These are phyloP conservation scores for Excoecaria cochinchinensis DNA, from an alignment of 345 rosid species.

Conservation along the genomic window DNA sequence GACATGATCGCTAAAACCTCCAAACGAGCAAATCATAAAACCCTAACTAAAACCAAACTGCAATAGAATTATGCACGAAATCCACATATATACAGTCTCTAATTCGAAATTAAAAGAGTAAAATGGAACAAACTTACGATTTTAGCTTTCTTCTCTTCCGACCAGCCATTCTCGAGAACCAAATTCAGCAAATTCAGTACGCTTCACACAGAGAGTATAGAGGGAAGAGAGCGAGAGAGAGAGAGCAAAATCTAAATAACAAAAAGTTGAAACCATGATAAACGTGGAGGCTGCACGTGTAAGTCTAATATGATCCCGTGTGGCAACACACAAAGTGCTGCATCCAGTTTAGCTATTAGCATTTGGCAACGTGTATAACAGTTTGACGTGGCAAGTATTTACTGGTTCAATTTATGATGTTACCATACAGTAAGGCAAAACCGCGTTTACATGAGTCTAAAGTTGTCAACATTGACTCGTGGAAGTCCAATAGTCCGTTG, in stretches of 20 bases:
- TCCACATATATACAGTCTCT: neutral
- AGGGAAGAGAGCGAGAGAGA: neutral
- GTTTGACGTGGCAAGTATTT: neutral
- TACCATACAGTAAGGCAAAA: neutral
- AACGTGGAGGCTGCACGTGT: slow-evolving; percentile 8
- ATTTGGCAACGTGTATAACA: neutral
- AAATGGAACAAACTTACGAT: slow-evolving; percentile 33
- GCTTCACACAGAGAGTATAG: neutral
- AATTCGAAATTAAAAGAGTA: neutral
- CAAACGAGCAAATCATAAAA: slow-evolving; percentile 18
- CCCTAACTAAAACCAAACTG: slow-evolving; percentile 5
- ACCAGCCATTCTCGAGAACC: slow-evolving; percentile 30
- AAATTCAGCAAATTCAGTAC: neutral
- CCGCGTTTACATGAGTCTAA: neutral
- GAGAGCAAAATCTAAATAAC: neutral
- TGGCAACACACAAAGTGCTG: neutral
- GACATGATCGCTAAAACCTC: neutral
- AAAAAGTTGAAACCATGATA: neutral
- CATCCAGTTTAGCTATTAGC: neutral
- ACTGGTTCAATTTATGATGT: neutral
- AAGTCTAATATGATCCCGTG: neutral
- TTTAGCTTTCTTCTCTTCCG: slow-evolving; percentile 44
- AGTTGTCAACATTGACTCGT: neutral
- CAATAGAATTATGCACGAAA: neutral
- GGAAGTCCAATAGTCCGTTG: too few relatives aligned